These are phyloP conservation scores for Pseudogymnoascus sp. DNA, from an alignment of 2,329 filamentous ascomycete genomes.

Conservation along the genomic window DNA sequence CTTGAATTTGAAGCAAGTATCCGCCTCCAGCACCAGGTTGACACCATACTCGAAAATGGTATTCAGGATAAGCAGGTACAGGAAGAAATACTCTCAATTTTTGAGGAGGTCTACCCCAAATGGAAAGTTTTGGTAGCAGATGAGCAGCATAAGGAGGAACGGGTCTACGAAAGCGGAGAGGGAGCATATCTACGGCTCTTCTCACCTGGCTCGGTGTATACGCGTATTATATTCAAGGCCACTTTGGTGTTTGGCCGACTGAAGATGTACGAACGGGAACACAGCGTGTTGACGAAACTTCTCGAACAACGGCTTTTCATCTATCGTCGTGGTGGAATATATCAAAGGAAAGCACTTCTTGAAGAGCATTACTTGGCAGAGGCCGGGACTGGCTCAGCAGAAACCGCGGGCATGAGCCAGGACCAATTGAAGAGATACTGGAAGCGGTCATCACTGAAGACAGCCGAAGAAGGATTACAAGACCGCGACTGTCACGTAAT, in stretches of 20 bases:
- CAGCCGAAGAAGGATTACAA: conserved; percentile 79
- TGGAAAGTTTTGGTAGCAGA: conserved; percentile 68
- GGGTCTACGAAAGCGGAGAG: conserved; percentile 71
- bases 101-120: conserved; percentile 67
- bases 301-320: conserved; percentile 79
- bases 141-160: conserved; percentile 69
- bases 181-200: conserved; percentile 84
- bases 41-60: conserved; percentile 72
- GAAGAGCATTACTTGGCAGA: conserved; percentile 89
- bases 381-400: conserved; percentile 15
- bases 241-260: conserved; percentile 69
- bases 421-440: conserved; percentile 72
- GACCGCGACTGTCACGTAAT: conserved; percentile 86
- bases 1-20: conserved; percentile 87
- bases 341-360: conserved; percentile 85
- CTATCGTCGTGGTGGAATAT: conserved; percentile 80
- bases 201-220: conserved; percentile 87
- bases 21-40: conserved; percentile 70
- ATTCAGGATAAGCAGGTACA: conserved; percentile 57
- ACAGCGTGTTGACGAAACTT: conserved; percentile 64
- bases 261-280: conserved; percentile 71
- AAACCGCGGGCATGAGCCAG: conserved; percentile 21
- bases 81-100: conserved; percentile 60
- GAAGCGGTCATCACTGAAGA: conserved; percentile 66
- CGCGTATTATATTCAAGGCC: conserved; percentile 83